Conservation (phyloP, 352 stramenopile species). For the Phytophthora pseudosyringae region DNA sequence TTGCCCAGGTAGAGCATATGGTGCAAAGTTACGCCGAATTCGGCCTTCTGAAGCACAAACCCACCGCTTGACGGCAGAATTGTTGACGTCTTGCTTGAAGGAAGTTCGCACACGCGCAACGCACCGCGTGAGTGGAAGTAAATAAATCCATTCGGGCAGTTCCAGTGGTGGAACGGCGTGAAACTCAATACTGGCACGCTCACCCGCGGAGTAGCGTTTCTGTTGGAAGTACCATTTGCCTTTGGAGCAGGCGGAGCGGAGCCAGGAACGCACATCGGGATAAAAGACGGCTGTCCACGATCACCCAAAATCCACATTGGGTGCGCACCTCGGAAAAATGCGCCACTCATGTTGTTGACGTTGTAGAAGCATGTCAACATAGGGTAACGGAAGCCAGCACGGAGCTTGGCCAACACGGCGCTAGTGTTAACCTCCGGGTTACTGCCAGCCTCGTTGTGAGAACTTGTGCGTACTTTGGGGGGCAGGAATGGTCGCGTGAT, state of each 20-base stretch:
- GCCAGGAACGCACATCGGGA: constrained; percentile 75
- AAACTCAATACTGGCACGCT: constrained; percentile 87
- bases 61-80: constrained; percentile 73
- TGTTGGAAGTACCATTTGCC: constrained; percentile 27
- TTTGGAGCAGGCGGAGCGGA: constrained; percentile 27
- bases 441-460: constrained; percentile 56
- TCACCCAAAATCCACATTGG: constrained; percentile 87
- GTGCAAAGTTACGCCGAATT: constrained; percentile 78
- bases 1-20: constrained; percentile 83
- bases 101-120: constrained; percentile 83
- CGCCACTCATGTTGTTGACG: constrained; percentile 85
- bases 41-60: constrained; percentile 83
- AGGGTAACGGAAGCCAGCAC: constrained; percentile 82
- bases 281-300: constrained; percentile 65
- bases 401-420: constrained; percentile 74
- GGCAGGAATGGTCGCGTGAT: constrained; percentile 81
- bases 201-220: constrained; percentile 41
- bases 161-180: constrained; percentile 89
- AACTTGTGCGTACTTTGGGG: constrained; percentile 55
- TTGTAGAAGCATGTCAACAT: constrained; percentile 87
- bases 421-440: constrained; percentile 71
- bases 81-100: constrained; percentile 74
- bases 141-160: constrained; percentile 89
- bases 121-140: constrained; percentile 87
- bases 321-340: constrained; percentile 85